Conservation (phyloP, 805 yeast species). For the Candida peoriensis region DNA sequence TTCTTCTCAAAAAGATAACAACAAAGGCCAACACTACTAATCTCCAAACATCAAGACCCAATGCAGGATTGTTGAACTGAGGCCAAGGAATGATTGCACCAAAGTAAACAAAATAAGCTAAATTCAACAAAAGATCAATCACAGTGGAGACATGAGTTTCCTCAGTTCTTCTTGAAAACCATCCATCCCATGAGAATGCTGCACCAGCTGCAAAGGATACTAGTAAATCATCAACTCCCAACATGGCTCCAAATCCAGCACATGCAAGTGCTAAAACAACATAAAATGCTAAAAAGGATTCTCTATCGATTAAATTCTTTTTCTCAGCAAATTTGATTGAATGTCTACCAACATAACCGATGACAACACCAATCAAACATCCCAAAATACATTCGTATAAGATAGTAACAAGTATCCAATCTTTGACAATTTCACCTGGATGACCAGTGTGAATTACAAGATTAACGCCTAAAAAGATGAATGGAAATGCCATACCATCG, state of each 20-base stretch:
- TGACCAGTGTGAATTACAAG: conserved; percentile 62
- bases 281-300: conserved; percentile 81
- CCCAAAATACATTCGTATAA: conserved; percentile 83
- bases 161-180: conserved; percentile 77
- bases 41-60: conserved; percentile 78
- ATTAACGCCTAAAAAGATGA: conserved; percentile 66
- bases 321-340: conserved; percentile 71
- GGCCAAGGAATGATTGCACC: conserved; percentile 92
- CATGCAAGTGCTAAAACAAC: conserved; percentile 77
- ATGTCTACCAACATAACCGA: conserved; percentile 70
- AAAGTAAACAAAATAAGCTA: conserved; percentile 82
- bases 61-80: conserved; percentile 52
- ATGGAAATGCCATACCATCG: conserved; percentile 96
- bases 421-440: conserved; percentile 63
- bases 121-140: conserved; percentile 77
- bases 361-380: conserved; percentile 60
- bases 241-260: conserved; percentile 83
- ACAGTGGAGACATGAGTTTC: conserved; percentile 86
- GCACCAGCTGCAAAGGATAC: conserved; percentile 93
- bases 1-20: conserved; percentile 67
- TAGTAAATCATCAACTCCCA: conserved; percentile 84
- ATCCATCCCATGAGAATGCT: conserved; percentile 91
- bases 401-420: conserved; percentile 74
- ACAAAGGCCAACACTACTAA: conserved; percentile 69
- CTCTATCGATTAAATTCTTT: conserved; percentile 71